Evolutionary conservation across 768 basidiomycete genomes (phyloP).

Genomic region (Megacollybia marginata): DNA sequence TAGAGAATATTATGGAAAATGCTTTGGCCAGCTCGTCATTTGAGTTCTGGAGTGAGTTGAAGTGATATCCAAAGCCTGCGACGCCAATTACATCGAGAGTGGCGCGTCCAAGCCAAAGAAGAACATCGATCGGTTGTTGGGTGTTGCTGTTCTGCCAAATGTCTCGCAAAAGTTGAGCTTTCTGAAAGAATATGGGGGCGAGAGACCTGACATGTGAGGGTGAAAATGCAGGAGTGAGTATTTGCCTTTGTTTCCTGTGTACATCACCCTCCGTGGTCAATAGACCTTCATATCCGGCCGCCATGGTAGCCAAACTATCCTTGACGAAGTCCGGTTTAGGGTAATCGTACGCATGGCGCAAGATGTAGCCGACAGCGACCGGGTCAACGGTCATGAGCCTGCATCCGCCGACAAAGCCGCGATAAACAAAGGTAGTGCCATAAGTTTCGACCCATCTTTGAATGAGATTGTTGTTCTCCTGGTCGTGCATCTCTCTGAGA

Average conservation of each 20-base stretch:
- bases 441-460: slow-evolving; percentile 36
- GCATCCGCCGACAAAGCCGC: slow-evolving; percentile 42
- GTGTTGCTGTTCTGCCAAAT: background rate
- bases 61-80: slow-evolving; percentile 57
- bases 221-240: slow-evolving; percentile 43
- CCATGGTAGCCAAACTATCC: slow-evolving; percentile 44
- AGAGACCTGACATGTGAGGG: slow-evolving; percentile 40
- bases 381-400: slow-evolving; percentile 57
- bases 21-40: slow-evolving; percentile 44
- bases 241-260: slow-evolving; percentile 37
- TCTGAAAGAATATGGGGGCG: slow-evolving; percentile 51
- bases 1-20: slow-evolving; percentile 46
- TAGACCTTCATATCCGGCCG: slow-evolving; percentile 39
- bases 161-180: slow-evolving; percentile 24
- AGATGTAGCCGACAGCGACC: slow-evolving; percentile 48
- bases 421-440: slow-evolving; percentile 45
- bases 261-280: slow-evolving; percentile 47
- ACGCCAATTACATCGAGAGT: slow-evolving; percentile 64
- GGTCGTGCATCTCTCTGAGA: slow-evolving; percentile 45
- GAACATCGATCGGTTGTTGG: slow-evolving; percentile 34
- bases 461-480: slow-evolving; percentile 48
- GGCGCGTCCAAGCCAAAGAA: slow-evolving; percentile 47
- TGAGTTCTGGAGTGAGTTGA: slow-evolving; percentile 36
- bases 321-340: slow-evolving; percentile 56
- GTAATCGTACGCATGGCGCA: slow-evolving; percentile 47